Base-by-base conservation (phyloP, 2,329 filamentous ascomycete species). In the Aspergillus neoniger region DNA sequence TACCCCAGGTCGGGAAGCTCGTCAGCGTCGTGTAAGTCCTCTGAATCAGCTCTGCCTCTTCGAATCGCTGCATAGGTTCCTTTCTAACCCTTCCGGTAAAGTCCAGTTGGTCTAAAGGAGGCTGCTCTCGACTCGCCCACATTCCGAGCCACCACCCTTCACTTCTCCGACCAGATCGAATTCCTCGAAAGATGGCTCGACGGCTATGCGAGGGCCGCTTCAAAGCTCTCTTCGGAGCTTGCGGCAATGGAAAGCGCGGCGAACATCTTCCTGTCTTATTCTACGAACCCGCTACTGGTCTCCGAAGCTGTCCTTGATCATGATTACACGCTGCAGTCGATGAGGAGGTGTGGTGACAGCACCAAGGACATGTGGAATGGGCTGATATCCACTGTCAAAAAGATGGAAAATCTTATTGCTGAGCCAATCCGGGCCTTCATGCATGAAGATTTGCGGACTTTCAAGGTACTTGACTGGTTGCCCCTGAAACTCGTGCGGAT, bases 121-220 rank as follows among this genome's bases (percentile, higher is more conserved):
- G 95, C 95, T 54, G 91, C 92, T 19, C 90, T 98, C 80, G 95
- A 99, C 79, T 97, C 93, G 41, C 95, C 95, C 25, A 96, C 93
- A 38, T 98, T 98, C 76, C 91, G 95, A 66, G 91, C 93, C 50
- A 91, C 91, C 21, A 86, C 91, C 44, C 80, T 90, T 50, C 92
- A 97, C 79, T 96, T 96, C 73, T 85, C 87, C 64, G 95, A 98
- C 66, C 94, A 99, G 80, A 86, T 96, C 70, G 95, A 98, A 66
- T 85, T 87, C 58, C 85, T 98, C 61, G 95, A 98, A 77, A 88
- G 86, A 83, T 99, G 95, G 95, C 90, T 99, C 30, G 92, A 90
- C 57, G 83, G 83, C 51, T 91, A 89, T 71, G 77, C 88, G 61
- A 87, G 83, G 74, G 82, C 87, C 14, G 83, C 87, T 7, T 82